Evolutionary conservation across 805 yeast species (phyloP), one percentile per base, ranked within the genome.

Genomic region (Monosporozyma yasuniensis): DNA sequence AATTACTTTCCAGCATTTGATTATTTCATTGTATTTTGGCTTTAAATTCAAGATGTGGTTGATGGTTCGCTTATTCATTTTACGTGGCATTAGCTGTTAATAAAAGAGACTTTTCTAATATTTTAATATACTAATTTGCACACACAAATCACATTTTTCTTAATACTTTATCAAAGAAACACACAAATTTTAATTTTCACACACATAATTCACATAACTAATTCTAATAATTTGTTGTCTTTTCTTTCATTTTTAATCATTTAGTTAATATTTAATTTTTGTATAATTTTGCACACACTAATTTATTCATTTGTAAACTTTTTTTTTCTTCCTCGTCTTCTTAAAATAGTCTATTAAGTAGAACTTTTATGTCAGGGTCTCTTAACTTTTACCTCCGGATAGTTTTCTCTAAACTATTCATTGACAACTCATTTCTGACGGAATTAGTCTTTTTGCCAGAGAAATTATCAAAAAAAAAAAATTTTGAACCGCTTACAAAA

Each of bases 231-330:
- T 39, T 39, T 39, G 42, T 21, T 21, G 42, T 39, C 22, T 39
- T 39, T 47, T 49, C 38, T 41, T 45, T 47, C 51, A 41, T 32
- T 47, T 39, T 49, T 47, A 44, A 52, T 47, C 44, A 52, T 48
- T 48, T 39, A 46, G 42, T 52, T 50, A 53, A 50, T 53, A 49
- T 53, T 49, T 53, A 53, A 53, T 53, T 48, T 39, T 50, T 48
- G 51, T 52, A 52, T 52, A 52, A 52, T 44, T 51, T 50, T 51
- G 46, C 55, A 49, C 53, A 52, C 53, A 50, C 46, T 53, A 53
- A 53, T 53, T 53, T 49, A 53, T 53, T 53, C 56, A 51, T 51
- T 53, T 46, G 42, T 44, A 50, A 41, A 44, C 44, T 25, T 41
- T 47, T 16, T 30, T 21, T n/a, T 39, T 39, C 25, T 25, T 27